Percentiles rank a stretch among this genome's conserved stretches.
Evolutionary conservation across 1,284 basidiomycete species (phyloP).

Genomic region (Uromyces viciae-fabae): DNA sequence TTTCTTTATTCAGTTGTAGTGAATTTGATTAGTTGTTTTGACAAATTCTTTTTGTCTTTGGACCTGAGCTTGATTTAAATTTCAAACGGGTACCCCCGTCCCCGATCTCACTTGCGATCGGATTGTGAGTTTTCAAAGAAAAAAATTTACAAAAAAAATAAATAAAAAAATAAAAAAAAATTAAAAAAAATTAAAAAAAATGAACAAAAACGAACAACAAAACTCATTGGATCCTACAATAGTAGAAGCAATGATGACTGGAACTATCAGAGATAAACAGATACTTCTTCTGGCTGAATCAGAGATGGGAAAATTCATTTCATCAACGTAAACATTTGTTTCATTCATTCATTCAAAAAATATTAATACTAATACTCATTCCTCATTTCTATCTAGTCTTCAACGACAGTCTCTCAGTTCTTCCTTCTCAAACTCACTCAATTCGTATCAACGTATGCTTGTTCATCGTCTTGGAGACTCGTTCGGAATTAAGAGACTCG

Average conservation of each 20-base stretch:
- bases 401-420: constrained; percentile 23
- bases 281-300: constrained; percentile 24
- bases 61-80: background rate
- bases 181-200: too few relatives aligned
- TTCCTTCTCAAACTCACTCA: constrained; percentile 26
- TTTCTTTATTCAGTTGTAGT: background rate
- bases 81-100: too few relatives aligned
- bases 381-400: background rate
- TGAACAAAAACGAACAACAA: too few relatives aligned
- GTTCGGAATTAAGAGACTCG: constrained; percentile 24
- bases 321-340: constrained; percentile 18
- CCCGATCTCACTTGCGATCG: too few relatives aligned
- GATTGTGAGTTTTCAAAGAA: too few relatives aligned
- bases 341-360: background rate
- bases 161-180: too few relatives aligned
- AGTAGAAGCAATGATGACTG: constrained; percentile 32
- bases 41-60: background rate
- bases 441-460: constrained; percentile 44
- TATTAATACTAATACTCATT: background rate
- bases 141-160: too few relatives aligned
- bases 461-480: constrained; percentile 43
- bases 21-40: background rate
- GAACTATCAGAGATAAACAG: constrained; percentile 37
- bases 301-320: constrained; percentile 31
- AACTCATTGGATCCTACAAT: constrained; percentile 17